These are phyloP conservation scores for Eudorina sp. DNA, from an alignment of 139 green algal genomes.

Conservation along the genomic window DNA sequence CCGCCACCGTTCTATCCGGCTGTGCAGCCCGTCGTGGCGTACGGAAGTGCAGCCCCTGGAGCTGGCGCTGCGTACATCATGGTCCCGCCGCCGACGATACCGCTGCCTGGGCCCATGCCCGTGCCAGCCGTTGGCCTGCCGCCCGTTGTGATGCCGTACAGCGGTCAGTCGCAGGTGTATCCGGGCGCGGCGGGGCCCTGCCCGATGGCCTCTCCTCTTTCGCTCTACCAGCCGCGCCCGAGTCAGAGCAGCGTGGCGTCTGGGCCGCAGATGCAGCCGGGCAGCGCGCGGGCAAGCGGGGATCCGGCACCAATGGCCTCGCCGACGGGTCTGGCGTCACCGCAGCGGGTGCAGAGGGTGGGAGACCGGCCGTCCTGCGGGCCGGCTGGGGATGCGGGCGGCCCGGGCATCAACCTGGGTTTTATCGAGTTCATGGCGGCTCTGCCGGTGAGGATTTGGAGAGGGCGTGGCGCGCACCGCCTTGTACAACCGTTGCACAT, in stretches of 20 bases:
- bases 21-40: not conserved
- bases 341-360: too few relatives aligned
- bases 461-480: too few relatives aligned
- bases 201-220: constrained; percentile 5
- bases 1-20: not conserved
- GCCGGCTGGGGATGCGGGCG: not conserved
- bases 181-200: constrained; percentile 4
- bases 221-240: constrained; percentile 12
- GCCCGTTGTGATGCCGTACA: not conserved
- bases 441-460: constrained; percentile 23
- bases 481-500: too few relatives aligned
- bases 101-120: not conserved
- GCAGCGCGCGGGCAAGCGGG: too few relatives aligned
- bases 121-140: not conserved
- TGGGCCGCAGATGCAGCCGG: too few relatives aligned
- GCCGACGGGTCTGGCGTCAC: too few relatives aligned
- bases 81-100: not conserved
- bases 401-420: not conserved
- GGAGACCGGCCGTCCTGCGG: not conserved
- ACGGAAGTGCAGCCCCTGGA: not conserved
- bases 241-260: too few relatives aligned
- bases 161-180: not conserved
- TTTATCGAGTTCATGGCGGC: constrained; percentile 18
- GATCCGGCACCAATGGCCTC: too few relatives aligned
- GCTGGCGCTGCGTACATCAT: not conserved